Evolutionary conservation across 2,329 filamentous ascomycete genomes (phyloP).

Genomic region (Diplocarpon mali): DNA sequence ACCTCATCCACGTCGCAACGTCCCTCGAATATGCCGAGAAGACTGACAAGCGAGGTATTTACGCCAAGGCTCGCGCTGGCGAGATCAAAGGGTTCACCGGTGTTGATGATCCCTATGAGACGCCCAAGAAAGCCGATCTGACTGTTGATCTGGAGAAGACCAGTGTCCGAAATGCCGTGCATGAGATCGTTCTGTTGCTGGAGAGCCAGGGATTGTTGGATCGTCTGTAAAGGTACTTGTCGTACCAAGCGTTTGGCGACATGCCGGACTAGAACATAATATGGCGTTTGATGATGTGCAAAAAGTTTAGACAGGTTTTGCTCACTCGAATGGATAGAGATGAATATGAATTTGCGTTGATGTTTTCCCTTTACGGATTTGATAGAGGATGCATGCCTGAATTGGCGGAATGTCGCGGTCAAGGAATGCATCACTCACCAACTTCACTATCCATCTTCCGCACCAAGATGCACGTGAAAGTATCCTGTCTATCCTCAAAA

Average conservation of each 20-base stretch:
- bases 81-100: constrained; percentile 98
- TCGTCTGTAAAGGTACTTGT: constrained; percentile 30
- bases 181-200: constrained; percentile 89
- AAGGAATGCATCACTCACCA: too few species aligned
- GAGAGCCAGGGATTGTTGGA: constrained; percentile 86
- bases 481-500: too few species aligned
- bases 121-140: constrained; percentile 68
- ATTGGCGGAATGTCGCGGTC: too few species aligned
- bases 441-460: too few species aligned
- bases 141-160: constrained; percentile 78
- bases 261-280: too few species aligned
- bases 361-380: too few species aligned
- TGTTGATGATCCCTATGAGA: constrained; percentile 94
- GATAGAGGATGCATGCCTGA: too few species aligned
- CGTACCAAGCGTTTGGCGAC: not conserved
- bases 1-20: constrained; percentile 89
- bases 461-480: too few species aligned
- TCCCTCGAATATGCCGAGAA: constrained; percentile 87
- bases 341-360: too few species aligned
- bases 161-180: constrained; percentile 83
- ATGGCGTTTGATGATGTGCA: too few species aligned
- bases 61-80: constrained; percentile 69
- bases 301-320: too few species aligned
- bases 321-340: too few species aligned
- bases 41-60: constrained; percentile 89